Evolutionary conservation across 2,329 filamentous ascomycete species (phyloP).

Genomic region (Chrysoporthe deuterocubensis): DNA sequence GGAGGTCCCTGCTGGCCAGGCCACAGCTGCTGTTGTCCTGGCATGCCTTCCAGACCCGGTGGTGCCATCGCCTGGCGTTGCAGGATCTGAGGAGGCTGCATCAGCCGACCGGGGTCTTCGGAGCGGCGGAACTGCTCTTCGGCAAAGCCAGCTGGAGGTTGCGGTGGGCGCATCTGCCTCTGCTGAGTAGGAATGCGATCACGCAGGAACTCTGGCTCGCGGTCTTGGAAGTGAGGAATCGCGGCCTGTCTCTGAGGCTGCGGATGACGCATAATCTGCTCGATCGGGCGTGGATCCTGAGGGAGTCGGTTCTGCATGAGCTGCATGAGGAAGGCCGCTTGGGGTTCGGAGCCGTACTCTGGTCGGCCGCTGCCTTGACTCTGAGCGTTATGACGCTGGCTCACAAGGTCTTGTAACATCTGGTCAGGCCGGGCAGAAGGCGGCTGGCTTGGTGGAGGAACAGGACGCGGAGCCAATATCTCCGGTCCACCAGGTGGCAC

Average conservation of each 20-base stretch:
- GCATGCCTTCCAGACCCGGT: constrained; percentile 56
- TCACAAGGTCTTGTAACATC: constrained; percentile 63
- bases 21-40: constrained; percentile 62
- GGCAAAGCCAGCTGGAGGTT: constrained; percentile 54
- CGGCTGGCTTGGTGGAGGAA: constrained; percentile 48
- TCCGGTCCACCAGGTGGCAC: constrained; percentile 52
- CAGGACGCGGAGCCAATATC: constrained; percentile 54
- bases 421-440: constrained; percentile 58
- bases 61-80: constrained; percentile 52
- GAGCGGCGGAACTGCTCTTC: constrained; percentile 57
- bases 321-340: constrained; percentile 82
- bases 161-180: constrained; percentile 49
- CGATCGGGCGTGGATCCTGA: constrained; percentile 54
- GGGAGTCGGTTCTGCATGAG: constrained; percentile 69
- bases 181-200: constrained; percentile 39
- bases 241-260: constrained; percentile 56
- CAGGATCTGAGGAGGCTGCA: constrained; percentile 66
- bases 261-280: constrained; percentile 58
- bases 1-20: constrained; percentile 47
- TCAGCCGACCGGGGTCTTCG: constrained; percentile 52
- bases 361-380: constrained; percentile 54
- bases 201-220: constrained; percentile 52
- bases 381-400: constrained; percentile 60
- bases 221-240: constrained; percentile 51
- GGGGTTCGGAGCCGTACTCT: constrained; percentile 49